Evolutionary conservation across 306 rosid genomes (phyloP).

Genomic region (Trifolium fragiferum): DNA sequence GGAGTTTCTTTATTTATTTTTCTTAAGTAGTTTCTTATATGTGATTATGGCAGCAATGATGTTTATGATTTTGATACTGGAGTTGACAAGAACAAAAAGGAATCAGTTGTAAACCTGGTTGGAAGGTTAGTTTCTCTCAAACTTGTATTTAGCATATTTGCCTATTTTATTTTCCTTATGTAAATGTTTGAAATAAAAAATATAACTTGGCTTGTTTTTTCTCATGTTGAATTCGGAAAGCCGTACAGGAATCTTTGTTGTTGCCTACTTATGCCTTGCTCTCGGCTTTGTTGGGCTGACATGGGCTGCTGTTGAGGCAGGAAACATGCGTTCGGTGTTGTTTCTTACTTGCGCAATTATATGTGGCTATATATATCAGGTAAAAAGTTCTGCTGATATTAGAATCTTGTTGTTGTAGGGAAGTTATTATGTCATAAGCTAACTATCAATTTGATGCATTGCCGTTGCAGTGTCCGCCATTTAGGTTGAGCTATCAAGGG

Average conservation of each 20-base stretch:
- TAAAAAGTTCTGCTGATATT: constrained; percentile 32
- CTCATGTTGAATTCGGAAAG: constrained; percentile 56
- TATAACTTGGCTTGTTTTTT: constrained; percentile 36
- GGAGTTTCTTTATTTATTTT: neutral
- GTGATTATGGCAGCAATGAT: constrained; percentile 67
- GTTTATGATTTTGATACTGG: constrained; percentile 91
- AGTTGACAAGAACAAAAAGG: constrained; percentile 83
- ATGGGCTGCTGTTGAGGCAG: constrained; percentile 66
- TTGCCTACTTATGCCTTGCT: constrained; percentile 68
- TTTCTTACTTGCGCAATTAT: constrained; percentile 69
- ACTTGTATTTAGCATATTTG: neutral
- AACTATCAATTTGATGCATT: constrained; percentile 18
- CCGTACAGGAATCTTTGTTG: constrained; percentile 70
- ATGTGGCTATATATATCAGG: constrained; percentile 90
- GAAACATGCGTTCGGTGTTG: constrained; percentile 63
- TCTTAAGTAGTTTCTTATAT: constrained; percentile 9
- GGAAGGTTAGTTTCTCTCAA: constrained; percentile 68
- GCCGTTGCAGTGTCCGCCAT: constrained; percentile 88
- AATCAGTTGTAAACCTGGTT: constrained; percentile 78
- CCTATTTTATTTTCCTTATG: constrained; percentile 9
- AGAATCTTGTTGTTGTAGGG: constrained; percentile 19
- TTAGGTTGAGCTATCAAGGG: constrained; percentile 86
- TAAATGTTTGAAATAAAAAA: neutral
- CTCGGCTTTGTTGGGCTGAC: constrained; percentile 77
- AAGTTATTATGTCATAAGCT: constrained; percentile 8